Evolutionary conservation across 768 basidiomycete genomes (phyloP).

Genomic region (Atractiella rhizophila): DNA sequence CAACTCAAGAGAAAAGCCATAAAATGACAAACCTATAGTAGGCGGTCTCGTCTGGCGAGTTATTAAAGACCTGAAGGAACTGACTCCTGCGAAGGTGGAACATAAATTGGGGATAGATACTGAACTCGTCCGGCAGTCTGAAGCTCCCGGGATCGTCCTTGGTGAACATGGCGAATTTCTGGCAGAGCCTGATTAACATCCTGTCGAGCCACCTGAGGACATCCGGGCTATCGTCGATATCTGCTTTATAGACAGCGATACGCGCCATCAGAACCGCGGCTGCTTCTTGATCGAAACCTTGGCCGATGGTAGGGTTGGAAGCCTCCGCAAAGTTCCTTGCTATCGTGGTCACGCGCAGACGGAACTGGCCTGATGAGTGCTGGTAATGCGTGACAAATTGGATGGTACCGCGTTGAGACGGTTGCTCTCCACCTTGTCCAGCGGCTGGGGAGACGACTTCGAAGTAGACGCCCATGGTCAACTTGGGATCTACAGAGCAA

Average conservation of each 20-base stretch:
- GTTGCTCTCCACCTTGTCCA: constrained; percentile 67
- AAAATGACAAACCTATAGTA: constrained; percentile 55
- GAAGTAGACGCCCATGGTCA: constrained; percentile 80
- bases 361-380: constrained; percentile 80
- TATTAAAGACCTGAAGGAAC: constrained; percentile 98
- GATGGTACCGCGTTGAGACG: constrained; percentile 64
- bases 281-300: constrained; percentile 91
- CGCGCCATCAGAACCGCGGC: constrained; percentile 94
- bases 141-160: constrained; percentile 93
- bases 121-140: constrained; percentile 79
- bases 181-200: constrained; percentile 93
- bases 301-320: constrained; percentile 74
- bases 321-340: constrained; percentile 94
- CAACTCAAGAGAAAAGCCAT: no score
- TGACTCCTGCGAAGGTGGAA: constrained; percentile 93
- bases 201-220: constrained; percentile 91
- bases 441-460: constrained; percentile 84
- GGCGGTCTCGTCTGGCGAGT: constrained; percentile 96
- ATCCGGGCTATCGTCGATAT: constrained; percentile 92
- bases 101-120: constrained; percentile 99
- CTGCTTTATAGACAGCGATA: constrained; percentile 97
- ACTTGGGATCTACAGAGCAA: constrained; percentile 63
- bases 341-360: constrained; percentile 89
- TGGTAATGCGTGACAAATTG: constrained; percentile 98
- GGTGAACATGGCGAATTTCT: constrained; percentile 95